These are phyloP conservation scores for Linnemannia elongata DNA, from an alignment of 192 early-diverging fungal species.

Conservation along the genomic window DNA sequence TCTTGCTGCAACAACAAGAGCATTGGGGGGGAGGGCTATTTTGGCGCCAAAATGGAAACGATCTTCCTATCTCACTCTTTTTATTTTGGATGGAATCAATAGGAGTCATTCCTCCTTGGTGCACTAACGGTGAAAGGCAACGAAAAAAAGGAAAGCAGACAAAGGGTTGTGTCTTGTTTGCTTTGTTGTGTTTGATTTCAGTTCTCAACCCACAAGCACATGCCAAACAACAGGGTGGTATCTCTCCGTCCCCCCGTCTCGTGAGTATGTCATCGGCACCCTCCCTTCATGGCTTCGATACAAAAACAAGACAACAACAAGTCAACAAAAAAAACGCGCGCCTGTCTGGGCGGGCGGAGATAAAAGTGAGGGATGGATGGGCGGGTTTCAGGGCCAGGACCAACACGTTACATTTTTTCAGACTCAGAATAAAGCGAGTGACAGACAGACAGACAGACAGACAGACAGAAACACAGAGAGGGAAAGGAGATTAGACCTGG, in stretches of 20 bases:
- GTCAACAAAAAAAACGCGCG: neutral
- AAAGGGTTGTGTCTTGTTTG: neutral
- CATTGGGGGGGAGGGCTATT: neutral
- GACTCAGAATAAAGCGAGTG: neutral
- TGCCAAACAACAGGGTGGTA: neutral
- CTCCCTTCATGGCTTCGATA: neutral
- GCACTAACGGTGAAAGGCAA: neutral
- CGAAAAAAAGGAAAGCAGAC: neutral
- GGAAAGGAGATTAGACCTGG: neutral
- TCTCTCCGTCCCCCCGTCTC: neutral
- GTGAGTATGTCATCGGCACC: neutral
- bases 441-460: neutral
- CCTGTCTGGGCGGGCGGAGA: neutral
- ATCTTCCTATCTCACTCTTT: conserved; percentile 3
- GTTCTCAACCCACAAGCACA: conserved; percentile 10
- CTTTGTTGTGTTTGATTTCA: neutral
- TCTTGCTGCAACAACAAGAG: too few species aligned
- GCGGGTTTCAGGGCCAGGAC: conserved; percentile 5
- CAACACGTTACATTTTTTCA: conserved; percentile 10
- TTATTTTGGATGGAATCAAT: neutral
- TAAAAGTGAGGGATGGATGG: neutral
- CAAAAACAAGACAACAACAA: neutral
- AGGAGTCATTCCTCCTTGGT: neutral
- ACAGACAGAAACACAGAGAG: neutral
- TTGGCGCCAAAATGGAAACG: conserved; percentile 5